Evolutionary conservation across 2,329 filamentous ascomycete genomes (phyloP).

Genomic region (Geosmithia putterillii): DNA sequence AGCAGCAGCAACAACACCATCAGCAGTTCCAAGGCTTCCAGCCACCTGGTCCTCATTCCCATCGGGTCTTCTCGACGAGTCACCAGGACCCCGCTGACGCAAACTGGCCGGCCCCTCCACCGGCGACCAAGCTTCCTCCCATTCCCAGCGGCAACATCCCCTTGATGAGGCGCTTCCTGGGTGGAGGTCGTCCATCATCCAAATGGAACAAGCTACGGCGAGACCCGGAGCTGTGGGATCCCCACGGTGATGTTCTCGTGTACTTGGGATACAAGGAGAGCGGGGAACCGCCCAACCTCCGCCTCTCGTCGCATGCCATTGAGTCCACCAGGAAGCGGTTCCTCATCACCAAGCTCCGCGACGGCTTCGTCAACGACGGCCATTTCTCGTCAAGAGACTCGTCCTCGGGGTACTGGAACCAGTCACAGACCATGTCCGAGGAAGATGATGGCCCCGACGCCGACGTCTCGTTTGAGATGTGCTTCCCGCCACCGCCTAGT

Average conservation of each 20-base stretch:
- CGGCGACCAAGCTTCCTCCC: slow-evolving; percentile 28
- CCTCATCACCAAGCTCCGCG: slow-evolving; percentile 39
- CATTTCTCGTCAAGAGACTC: slow-evolving; percentile 7
- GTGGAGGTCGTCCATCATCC: slow-evolving; percentile 32
- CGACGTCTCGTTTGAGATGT: slow-evolving; percentile 49
- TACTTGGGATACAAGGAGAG: slow-evolving; percentile 37
- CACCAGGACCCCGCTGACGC: slow-evolving; percentile 8
- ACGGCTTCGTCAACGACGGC: slow-evolving; percentile 32
- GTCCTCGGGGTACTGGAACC: not conserved
- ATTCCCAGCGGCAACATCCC: slow-evolving; percentile 22
- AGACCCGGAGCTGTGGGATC: slow-evolving; percentile 49
- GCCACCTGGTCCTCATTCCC: not conserved
- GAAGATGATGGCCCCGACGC: slow-evolving; percentile 32
- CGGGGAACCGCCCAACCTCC: slow-evolving; percentile 35
- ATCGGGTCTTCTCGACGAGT: slow-evolving; percentile 2
- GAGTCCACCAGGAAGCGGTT: slow-evolving; percentile 43
- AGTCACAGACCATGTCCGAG: slow-evolving; percentile 27
- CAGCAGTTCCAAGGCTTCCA: not conserved
- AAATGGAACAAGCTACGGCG: slow-evolving; percentile 46
- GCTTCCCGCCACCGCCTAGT: slow-evolving; percentile 44
- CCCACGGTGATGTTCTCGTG: slow-evolving; percentile 46
- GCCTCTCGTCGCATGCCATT: slow-evolving; percentile 45
- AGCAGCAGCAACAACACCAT: slow-evolving; percentile 4
- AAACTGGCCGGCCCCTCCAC: slow-evolving; percentile 20
- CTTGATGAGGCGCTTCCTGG: slow-evolving; percentile 40